phyloP scores from a whole-genome alignment of 352 stramenopile genomes.

The Phytophthora cajani region DNA sequence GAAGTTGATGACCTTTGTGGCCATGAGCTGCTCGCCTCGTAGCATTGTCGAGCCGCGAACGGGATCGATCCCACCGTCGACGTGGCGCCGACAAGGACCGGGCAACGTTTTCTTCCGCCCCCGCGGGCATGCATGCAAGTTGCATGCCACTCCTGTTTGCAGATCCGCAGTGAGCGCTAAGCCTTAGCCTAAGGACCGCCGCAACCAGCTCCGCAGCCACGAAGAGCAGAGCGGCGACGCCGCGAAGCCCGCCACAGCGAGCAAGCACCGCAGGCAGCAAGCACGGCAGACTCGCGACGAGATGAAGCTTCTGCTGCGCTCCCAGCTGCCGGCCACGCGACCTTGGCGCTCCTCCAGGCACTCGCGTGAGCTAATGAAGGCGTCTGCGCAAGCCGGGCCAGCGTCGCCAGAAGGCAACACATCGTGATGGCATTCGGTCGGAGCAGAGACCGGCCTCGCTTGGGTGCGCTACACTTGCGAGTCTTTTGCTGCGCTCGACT shows the following conservation, averaged over 20 bases:
- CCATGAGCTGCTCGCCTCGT: neutral
- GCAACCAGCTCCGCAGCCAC: neutral
- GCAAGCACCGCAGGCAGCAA: neutral
- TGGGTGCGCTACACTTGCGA: neutral
- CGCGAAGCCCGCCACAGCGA: neutral
- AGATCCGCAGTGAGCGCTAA: neutral
- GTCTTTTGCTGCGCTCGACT: neutral
- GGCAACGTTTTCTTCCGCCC: constrained; percentile 31
- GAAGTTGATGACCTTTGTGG: constrained; percentile 2
- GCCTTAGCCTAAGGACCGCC: too few relatives aligned
- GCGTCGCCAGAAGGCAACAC: constrained; percentile 28
- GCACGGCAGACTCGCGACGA: constrained; percentile 18
- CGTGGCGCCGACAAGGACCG: neutral
- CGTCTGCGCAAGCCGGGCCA: constrained; percentile 5
- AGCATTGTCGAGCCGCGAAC: constrained; percentile 6
- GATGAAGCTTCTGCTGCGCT: constrained; percentile 20
- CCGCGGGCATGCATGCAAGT: neutral
- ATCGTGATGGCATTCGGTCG: constrained; percentile 19
- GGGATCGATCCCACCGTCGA: constrained; percentile 22
- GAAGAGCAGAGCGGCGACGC: neutral
- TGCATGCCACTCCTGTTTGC: constrained; percentile 20
- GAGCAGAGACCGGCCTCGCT: constrained; percentile 17
- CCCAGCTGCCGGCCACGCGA: constrained; percentile 30
- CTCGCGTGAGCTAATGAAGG: constrained; percentile 35
- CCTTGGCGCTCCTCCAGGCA: constrained; percentile 11